Evolutionary conservation across 192 early-diverging fungal species (phyloP), one percentile per base, ranked within the genome.

Genomic region (Backusella morwellensis): DNA sequence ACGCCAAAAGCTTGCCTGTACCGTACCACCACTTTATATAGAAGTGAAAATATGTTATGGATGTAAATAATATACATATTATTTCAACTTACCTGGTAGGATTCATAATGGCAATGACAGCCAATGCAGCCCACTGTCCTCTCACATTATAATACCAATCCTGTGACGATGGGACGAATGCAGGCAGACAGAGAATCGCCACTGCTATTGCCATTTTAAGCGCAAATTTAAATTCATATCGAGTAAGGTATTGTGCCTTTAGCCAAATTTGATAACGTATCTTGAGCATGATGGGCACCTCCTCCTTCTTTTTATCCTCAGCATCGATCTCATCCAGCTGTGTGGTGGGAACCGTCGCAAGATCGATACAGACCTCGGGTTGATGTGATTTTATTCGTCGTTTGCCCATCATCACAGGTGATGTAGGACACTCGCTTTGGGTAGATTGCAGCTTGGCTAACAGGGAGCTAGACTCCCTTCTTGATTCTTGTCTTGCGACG

Each of bases 71-170:
- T 70, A 11, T 56, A 70, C 26, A 40, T 35, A n/a, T 70, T 19
- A 19, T 44, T 21, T 21, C 0, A 54, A 38, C 15, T 77, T 81
- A 77, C 75, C 71, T 81, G n/a, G 76, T 77, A 9, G 76, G 76
- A 70, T 77, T 77, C 72, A 81, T 77, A 74, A 82, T 78, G 40
- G 80, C 80, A 82, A 82, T 82, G 7, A 88, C 84, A 2, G 87
- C 83, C 77, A 88, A 50, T 42, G 80, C 77, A n/a, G 85, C 77
- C 87, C 87, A 88, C 69, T 86, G 85, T 26, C 87, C 85, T 44
- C 85, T 81, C 36, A 80, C 82, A 14, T 35, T 68, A 9, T 70
- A 50, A 32, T 84, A 76, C 50, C 76, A 70, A 0, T 32, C 68
- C 21, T 41, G 70, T 52, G 78, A 81, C 23, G 79, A 76, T 0